Percentiles rank a stretch among this genome's conserved stretches.
These are phyloP conservation scores for Samsoniella hepiali DNA, from an alignment of 2,329 filamentous ascomycete species.

Conservation along the genomic window DNA sequence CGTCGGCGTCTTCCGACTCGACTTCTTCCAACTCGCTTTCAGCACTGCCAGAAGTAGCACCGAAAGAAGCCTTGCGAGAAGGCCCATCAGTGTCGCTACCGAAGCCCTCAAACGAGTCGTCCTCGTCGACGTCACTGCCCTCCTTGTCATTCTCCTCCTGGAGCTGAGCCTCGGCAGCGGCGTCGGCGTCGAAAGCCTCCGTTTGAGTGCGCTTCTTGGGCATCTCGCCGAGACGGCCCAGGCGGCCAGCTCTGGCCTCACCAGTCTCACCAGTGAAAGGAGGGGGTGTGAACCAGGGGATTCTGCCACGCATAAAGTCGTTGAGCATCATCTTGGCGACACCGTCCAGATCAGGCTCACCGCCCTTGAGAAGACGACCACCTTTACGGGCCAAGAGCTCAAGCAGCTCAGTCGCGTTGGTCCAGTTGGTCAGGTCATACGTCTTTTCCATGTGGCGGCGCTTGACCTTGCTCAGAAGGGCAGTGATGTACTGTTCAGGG, in stretches of 20 bases:
- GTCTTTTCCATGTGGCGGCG: conserved; percentile 86
- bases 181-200: conserved; percentile 34
- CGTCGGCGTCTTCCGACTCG: conserved; percentile 32
- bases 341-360: conserved; percentile 92
- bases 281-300: conserved; percentile 91
- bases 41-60: conserved; percentile 33
- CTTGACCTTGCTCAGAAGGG: conserved; percentile 76
- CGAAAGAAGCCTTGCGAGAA: conserved; percentile 33
- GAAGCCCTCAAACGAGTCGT: conserved; percentile 39
- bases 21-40: conserved; percentile 42
- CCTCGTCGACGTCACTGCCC: conserved; percentile 31
- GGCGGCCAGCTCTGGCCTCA: conserved; percentile 62
- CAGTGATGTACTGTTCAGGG: conserved; percentile 91
- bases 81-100: conserved; percentile 33
- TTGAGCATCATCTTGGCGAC: conserved; percentile 97
- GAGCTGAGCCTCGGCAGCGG: conserved; percentile 31
- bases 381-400: conserved; percentile 84
- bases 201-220: conserved; percentile 65
- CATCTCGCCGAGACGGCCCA: conserved; percentile 83
- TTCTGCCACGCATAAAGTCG: conserved; percentile 91
- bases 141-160: conserved; percentile 49
- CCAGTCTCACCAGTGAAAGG: conserved; percentile 56
- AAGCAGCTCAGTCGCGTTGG: conserved; percentile 75
- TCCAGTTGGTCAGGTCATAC: conserved; percentile 81
- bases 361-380: conserved; percentile 81